Percentiles rank a stretch among this genome's conserved stretches.
Evolutionary conservation across 805 yeast genomes (phyloP).

Genomic region (Ogataea paradorogensis): DNA sequence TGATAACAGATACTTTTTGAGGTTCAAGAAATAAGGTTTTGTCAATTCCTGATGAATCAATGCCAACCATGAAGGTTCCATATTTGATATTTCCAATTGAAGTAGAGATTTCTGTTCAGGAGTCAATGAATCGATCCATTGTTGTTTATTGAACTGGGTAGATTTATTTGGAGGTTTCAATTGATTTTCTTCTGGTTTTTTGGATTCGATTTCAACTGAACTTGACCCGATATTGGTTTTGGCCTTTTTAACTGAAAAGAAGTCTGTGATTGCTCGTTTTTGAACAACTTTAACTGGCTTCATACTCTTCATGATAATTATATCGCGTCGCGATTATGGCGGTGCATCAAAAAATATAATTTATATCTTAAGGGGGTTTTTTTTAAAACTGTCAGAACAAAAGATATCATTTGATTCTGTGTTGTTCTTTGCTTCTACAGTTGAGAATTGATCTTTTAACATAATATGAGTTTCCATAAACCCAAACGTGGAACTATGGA

Average conservation of each 20-base stretch:
- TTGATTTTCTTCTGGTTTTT: neutral
- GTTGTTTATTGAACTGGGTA: constrained; percentile 43
- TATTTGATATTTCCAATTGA: constrained; percentile 61
- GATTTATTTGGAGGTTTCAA: neutral
- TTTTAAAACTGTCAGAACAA: neutral
- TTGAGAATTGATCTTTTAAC: neutral
- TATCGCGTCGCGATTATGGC: constrained; percentile 12
- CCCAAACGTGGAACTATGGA: constrained; percentile 11
- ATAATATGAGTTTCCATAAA: neutral
- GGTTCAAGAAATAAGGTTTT: constrained; percentile 76
- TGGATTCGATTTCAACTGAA: neutral
- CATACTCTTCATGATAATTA: constrained; percentile 3
- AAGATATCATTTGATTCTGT: neutral
- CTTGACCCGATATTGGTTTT: neutral
- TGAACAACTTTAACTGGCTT: constrained; percentile 7
- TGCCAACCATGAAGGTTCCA: constrained; percentile 79
- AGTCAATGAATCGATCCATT: constrained; percentile 50
- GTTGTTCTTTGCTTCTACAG: neutral
- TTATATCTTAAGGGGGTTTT: neutral
- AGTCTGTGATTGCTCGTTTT: constrained; percentile 20
- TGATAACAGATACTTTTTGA: constrained; percentile 59
- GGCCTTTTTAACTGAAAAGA: constrained; percentile 7
- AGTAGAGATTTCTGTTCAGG: constrained; percentile 51
- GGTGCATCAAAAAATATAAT: constrained; percentile 1
- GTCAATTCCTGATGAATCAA: constrained; percentile 67